Conservation (phyloP, 306 rosid genomes). For the Cotoneaster glaucophyllus region DNA sequence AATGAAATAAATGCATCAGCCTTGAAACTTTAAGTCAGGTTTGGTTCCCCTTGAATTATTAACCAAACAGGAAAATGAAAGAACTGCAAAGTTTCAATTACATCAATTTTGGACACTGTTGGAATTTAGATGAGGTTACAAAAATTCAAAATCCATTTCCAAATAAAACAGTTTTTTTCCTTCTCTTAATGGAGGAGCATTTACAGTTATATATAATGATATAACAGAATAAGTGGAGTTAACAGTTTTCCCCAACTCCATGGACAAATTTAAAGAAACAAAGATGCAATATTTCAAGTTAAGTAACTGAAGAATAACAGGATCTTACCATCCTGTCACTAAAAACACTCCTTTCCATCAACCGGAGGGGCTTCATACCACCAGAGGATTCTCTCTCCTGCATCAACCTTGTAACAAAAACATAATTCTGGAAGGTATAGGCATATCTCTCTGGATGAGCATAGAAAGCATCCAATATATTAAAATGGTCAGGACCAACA, state of each 20-base stretch:
- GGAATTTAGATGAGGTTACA: background rate
- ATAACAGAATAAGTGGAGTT: background rate
- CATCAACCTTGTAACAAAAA: slow-evolving; percentile 91
- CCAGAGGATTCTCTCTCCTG: slow-evolving; percentile 94
- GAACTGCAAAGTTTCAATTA: slow-evolving; percentile 19
- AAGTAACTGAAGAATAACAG: background rate
- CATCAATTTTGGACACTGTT: slow-evolving; percentile 17
- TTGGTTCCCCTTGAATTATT: slow-evolving; percentile 16
- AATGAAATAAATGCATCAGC: slow-evolving; percentile 32
- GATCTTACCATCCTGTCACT: slow-evolving; percentile 93
- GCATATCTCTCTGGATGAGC: slow-evolving; percentile 96
- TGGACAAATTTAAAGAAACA: background rate
- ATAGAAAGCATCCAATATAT: slow-evolving; percentile 86
- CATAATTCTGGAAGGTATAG: slow-evolving; percentile 97
- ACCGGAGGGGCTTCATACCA: slow-evolving; percentile 90
- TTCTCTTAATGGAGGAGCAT: background rate
- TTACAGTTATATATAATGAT: background rate
- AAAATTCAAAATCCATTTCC: background rate
- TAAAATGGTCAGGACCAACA: slow-evolving; percentile 93
- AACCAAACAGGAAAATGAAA: slow-evolving; percentile 20
- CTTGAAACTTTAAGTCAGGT: slow-evolving; percentile 19
- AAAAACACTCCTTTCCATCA: slow-evolving; percentile 99
- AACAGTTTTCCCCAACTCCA: background rate
- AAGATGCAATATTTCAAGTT: background rate
- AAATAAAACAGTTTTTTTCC: background rate